phyloP scores from a whole-genome alignment of 2,329 filamentous ascomycete species.

The Fusarium vanettenii region DNA sequence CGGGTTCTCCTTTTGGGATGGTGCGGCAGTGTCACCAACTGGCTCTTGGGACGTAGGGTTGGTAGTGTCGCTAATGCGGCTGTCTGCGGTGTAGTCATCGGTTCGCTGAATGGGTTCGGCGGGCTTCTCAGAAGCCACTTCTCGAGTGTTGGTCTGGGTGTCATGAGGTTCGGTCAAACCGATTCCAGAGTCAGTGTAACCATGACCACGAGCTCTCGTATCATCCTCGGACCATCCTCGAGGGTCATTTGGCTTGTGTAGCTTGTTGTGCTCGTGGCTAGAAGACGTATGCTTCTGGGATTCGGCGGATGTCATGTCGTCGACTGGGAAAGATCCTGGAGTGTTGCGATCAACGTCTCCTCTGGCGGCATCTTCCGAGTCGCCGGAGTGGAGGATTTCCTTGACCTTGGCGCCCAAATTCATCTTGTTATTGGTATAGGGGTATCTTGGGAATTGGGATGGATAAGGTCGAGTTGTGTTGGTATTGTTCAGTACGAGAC shows the following conservation, averaged over 20 bases:
- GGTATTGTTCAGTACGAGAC: not conserved
- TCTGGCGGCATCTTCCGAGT: constrained; percentile 10
- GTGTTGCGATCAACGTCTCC: constrained; percentile 16
- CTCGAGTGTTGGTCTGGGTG: not conserved
- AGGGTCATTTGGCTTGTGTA: constrained; percentile 37
- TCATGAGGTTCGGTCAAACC: constrained; percentile 16
- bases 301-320: constrained; percentile 25
- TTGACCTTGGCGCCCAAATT: constrained; percentile 29
- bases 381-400: constrained; percentile 8
- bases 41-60: not conserved
- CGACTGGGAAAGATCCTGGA: constrained; percentile 34
- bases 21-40: not conserved
- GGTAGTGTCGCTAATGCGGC: not conserved
- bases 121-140: constrained; percentile 8
- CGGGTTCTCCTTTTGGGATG: constrained; percentile 20
- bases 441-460: not conserved
- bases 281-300: constrained; percentile 1
- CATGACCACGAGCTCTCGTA: constrained; percentile 11
- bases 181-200: constrained; percentile 25
- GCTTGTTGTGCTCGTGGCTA: constrained; percentile 31
- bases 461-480: not conserved
- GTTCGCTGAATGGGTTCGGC: constrained; percentile 1
- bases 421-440: constrained; percentile 1
- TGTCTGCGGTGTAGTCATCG: not conserved
- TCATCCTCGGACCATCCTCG: constrained; percentile 20